Base-by-base conservation (phyloP, 2,329 filamentous ascomycete genomes). In the Alternaria hordeiaustralica region DNA sequence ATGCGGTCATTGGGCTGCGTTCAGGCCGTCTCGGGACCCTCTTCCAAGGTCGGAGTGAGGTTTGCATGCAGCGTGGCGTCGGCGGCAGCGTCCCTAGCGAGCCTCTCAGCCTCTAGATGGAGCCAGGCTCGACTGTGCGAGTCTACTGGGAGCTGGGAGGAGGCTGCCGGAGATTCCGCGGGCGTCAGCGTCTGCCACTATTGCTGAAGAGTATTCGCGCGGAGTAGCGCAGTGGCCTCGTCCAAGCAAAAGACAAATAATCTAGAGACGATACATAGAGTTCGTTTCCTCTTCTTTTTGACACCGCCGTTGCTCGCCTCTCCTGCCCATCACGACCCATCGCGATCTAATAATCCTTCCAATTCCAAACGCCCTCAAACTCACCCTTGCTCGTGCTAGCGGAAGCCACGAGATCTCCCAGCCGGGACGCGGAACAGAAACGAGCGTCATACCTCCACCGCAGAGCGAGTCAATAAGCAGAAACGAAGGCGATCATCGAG, bases 371-470 rank as follows among this genome's bases (percentile, higher is more conserved):
- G 18, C 53, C 30, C 25, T 41, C 30, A 20, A 57, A 21, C 36
- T 26, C n/a, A 63, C 58, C 61, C 61, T 55, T 53, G 61, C 58
- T 25, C 51, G 51, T 46, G 33, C 62, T 64, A 65, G 64, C 56
- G 63, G 64, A 56, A 60, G 60, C 65, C 65, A 65, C 69, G 55
- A 73, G 70, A 69, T 68, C 66, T 26, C 21, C 59, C 68, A 68
- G 67, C 64, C 69, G 60, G 64, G 63, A 70, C 65, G 62, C 69
- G 60, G 69, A 58, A 69, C 47, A 63, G 53, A 66, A 53, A 65
- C 56, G 65, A 60, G 71, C 75, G 73, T 76, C 74, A 76, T 72
- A 74, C 59, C 66, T 70, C 64, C 63, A 66, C 64, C 64, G 33
- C 33, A 36, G 33, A 36, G 33, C 33, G 55, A 63, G 61, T 50